Conservation (phyloP, 2,329 filamentous ascomycete genomes). For the Hysterium pulicare region DNA sequence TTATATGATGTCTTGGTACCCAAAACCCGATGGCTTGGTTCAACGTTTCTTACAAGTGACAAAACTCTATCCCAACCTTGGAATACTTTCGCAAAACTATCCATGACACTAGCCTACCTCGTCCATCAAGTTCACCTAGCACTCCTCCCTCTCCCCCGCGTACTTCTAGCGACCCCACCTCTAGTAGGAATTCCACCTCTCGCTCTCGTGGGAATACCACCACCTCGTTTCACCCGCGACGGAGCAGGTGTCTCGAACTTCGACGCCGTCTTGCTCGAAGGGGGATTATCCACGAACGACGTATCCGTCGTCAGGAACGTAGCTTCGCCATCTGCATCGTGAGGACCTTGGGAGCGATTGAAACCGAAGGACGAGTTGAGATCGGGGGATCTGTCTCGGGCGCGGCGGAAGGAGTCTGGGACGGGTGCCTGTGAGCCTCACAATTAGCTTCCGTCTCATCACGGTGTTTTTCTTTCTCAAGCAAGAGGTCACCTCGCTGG, state of each 20-base stretch:
- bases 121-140: background rate
- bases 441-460: background rate
- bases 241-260: conserved; percentile 40
- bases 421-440: conserved; percentile 64
- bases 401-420: conserved; percentile 69
- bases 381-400: conserved; percentile 24
- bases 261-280: conserved; percentile 48
- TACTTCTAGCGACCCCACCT: conserved; percentile 27
- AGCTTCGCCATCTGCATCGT: conserved; percentile 59
- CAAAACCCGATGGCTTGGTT: too few relatives aligned
- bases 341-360: conserved; percentile 19
- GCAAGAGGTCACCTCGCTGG: background rate
- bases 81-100: too few relatives aligned
- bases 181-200: conserved; percentile 34
- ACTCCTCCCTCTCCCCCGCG: conserved; percentile 25
- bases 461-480: background rate
- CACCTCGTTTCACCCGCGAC: conserved; percentile 9
- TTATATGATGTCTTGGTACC: too few relatives aligned
- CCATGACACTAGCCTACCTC: too few relatives aligned
- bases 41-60: too few relatives aligned
- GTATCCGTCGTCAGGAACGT: conserved; percentile 94
- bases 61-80: too few relatives aligned
- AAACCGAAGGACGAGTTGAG: conserved; percentile 18
- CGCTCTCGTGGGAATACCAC: conserved; percentile 15
- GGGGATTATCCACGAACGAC: conserved; percentile 84